These are phyloP conservation scores for Monarda citriodora DNA, from an alignment of 305 asterid genomes.

Conservation along the genomic window DNA sequence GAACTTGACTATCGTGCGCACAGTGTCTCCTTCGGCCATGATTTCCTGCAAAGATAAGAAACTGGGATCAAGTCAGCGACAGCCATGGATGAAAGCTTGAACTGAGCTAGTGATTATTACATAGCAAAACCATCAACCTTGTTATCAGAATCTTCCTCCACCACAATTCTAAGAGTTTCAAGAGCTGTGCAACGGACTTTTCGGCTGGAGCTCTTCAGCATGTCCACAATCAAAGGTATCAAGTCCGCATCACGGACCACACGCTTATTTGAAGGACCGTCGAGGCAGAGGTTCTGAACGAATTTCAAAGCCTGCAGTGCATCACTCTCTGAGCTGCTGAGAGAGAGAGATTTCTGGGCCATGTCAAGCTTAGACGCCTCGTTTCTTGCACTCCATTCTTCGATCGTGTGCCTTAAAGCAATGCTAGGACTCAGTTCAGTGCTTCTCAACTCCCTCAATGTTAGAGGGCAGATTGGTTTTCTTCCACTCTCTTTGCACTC, in stretches of 20 bases:
- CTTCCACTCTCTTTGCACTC: slow-evolving; percentile 77
- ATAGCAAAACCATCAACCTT: slow-evolving; percentile 57
- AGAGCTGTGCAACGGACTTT: slow-evolving; percentile 69
- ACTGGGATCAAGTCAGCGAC: slow-evolving; percentile 12
- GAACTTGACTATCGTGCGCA: slow-evolving; percentile 81
- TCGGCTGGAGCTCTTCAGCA: slow-evolving; percentile 69
- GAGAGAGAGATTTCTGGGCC: slow-evolving; percentile 67
- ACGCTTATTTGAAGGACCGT: slow-evolving; percentile 50
- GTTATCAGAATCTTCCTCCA: slow-evolving; percentile 83
- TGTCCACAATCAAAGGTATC: slow-evolving; percentile 77
- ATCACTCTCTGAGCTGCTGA: slow-evolving; percentile 62
- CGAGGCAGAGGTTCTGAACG: slow-evolving; percentile 64
- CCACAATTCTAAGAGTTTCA: slow-evolving; percentile 85
- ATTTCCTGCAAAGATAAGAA: slow-evolving; percentile 64
- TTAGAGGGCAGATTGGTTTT: slow-evolving; percentile 69
- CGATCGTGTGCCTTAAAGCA: slow-evolving; percentile 82
- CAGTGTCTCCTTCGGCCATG: slow-evolving; percentile 88
- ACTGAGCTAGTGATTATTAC: slow-evolving; percentile 14
- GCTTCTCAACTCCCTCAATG: slow-evolving; percentile 72
- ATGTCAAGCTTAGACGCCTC: slow-evolving; percentile 94
- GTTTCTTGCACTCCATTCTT: slow-evolving; percentile 96
- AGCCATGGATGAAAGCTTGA: slow-evolving; percentile 17
- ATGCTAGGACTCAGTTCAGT: slow-evolving; percentile 84
- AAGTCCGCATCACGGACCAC: slow-evolving; percentile 72
- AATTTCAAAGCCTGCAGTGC: slow-evolving; percentile 66